Percentiles rank a stretch among this genome's conserved stretches.
Evolutionary conservation across 2,329 filamentous ascomycete genomes (phyloP).

Genomic region (Hypoxylon sp.): DNA sequence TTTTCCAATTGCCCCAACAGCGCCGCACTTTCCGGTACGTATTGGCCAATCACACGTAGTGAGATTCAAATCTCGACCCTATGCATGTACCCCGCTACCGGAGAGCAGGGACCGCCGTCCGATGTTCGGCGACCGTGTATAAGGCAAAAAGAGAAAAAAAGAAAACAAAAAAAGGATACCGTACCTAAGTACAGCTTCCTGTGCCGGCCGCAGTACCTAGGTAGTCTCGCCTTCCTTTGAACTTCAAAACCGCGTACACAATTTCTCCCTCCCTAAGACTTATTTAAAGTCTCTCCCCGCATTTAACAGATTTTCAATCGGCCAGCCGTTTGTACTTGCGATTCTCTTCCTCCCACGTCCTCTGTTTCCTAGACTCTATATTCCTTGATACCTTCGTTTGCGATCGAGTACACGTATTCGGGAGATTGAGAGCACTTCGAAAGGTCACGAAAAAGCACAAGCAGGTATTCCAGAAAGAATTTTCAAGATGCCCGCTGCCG

Average conservation of each 20-base stretch:
- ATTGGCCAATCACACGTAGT: slow-evolving; percentile 41
- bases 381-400: slow-evolving; percentile 7
- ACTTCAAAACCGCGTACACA: slow-evolving; percentile 22
- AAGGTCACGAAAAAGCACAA: slow-evolving; percentile 27
- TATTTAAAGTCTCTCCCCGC: slow-evolving; percentile 47
- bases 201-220: slow-evolving; percentile 26
- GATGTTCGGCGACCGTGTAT: slow-evolving; percentile 48
- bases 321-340: slow-evolving; percentile 13
- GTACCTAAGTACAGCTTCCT: slow-evolving; percentile 38
- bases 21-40: slow-evolving; percentile 30
- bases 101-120: slow-evolving; percentile 48
- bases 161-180: slow-evolving; percentile 13
- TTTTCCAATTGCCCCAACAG: slow-evolving; percentile 30
- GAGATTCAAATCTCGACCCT: slow-evolving; percentile 48
- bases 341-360: slow-evolving; percentile 2
- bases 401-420: neutral
- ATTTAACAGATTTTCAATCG: slow-evolving; percentile 33
- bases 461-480: slow-evolving; percentile 16
- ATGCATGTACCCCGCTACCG: slow-evolving; percentile 49
- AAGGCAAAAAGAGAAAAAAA: slow-evolving; percentile 24
- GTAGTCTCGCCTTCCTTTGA: slow-evolving; percentile 19
- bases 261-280: slow-evolving; percentile 21
- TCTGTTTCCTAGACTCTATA: slow-evolving; percentile 5
- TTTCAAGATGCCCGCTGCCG: slow-evolving; percentile 74
- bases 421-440: slow-evolving; percentile 14